Conservation (phyloP, 371 early-diverging fungal species). For the Apophysomyces sp. region DNA sequence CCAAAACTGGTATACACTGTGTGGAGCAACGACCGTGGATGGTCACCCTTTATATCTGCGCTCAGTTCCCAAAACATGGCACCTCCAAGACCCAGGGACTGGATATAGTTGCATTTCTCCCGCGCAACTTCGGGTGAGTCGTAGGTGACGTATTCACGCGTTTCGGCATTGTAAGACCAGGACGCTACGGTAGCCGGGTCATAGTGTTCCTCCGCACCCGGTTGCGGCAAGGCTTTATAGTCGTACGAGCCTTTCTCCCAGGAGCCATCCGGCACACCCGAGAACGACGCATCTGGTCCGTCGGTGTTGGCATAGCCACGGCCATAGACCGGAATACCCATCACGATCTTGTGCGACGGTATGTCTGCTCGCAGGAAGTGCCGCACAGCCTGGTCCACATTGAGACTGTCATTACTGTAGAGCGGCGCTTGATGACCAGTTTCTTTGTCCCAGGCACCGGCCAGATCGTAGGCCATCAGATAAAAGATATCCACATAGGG, state of each 20-base stretch:
- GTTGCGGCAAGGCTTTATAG: conserved; percentile 66
- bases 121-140: conserved; percentile 70
- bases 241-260: conserved; percentile 89
- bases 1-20: conserved; percentile 37
- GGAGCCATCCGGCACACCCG: conserved; percentile 66
- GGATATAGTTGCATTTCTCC: conserved; percentile 76
- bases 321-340: conserved; percentile 84
- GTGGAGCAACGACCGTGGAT: conserved; percentile 47
- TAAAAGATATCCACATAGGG: conserved; percentile 71
- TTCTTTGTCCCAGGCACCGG: conserved; percentile 68
- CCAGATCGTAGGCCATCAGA: conserved; percentile 82
- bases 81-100: conserved; percentile 67
- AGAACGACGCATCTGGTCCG: conserved; percentile 58
- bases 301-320: conserved; percentile 83
- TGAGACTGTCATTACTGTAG: conserved; percentile 57
- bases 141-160: conserved; percentile 75
- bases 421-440: conserved; percentile 89
- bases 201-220: conserved; percentile 65
- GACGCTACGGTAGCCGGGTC: conserved; percentile 71
- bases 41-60: conserved; percentile 50
- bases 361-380: conserved; percentile 70
- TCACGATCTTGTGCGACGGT: conserved; percentile 74
- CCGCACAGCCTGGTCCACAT: conserved; percentile 66
- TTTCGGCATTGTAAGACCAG: conserved; percentile 69
- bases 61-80: conserved; percentile 87